phyloP scores from a whole-genome alignment of 2,329 filamentous ascomycete genomes.

The Diaporthe destruens region DNA sequence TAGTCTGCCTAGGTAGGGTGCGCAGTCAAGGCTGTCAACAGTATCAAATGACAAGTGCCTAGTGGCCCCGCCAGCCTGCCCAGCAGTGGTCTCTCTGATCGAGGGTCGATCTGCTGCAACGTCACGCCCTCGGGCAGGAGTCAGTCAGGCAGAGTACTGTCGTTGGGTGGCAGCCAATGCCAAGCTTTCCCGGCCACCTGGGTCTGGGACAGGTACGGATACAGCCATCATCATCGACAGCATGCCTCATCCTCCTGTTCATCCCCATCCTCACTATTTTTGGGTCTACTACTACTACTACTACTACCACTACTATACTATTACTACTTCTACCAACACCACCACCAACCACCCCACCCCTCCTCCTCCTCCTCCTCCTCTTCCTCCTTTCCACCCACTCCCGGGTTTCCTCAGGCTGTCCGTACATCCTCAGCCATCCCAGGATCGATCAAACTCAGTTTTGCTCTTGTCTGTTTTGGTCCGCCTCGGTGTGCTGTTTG shows the following conservation, averaged over 20 bases:
- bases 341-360: too few species aligned
- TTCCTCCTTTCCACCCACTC: too few species aligned
- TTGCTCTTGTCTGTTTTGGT: background rate
- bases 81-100: constrained; percentile 12
- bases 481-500: background rate
- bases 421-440: background rate
- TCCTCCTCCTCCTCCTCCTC: too few species aligned
- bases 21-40: too few species aligned
- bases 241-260: background rate
- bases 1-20: too few species aligned
- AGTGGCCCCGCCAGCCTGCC: constrained; percentile 1
- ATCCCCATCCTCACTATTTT: background rate
- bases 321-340: too few species aligned
- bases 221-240: constrained; percentile 7
- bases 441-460: constrained; percentile 16
- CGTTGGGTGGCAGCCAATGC: constrained; percentile 7
- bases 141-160: too few species aligned
- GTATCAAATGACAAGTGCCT: background rate
- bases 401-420: too few species aligned
- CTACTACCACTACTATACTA: too few species aligned
- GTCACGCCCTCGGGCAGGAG: constrained; percentile 1
- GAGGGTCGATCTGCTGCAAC: constrained; percentile 15
- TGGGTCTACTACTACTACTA: background rate
- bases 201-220: constrained; percentile 23
- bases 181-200: constrained; percentile 29